Evolutionary conservation across 2,329 filamentous ascomycete genomes (phyloP), one percentile per base, ranked within the genome.

Genomic region (Helotiales sp.): DNA sequence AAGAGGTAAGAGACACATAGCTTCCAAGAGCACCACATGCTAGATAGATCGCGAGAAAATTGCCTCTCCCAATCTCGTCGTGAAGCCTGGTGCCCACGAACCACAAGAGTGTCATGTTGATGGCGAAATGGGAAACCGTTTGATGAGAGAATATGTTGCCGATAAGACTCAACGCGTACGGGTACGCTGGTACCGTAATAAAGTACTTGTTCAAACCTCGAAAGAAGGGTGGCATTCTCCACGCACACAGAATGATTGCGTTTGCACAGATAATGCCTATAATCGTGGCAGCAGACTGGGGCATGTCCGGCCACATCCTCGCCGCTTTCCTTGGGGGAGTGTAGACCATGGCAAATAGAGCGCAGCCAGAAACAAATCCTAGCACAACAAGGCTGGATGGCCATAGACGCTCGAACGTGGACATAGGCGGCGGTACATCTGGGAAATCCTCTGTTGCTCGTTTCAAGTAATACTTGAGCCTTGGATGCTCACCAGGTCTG

Each of bases 61-160:
- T 79, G 13, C 81, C 86, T 10, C 88, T 80, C 10, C 87, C 88
- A 25, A 91, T 75, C 64, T 91, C 86, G 60, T 90, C 85, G 72
- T 90, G 87, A 31, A 91, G 76, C 1, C 80, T 77, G 9, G 81
- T 81, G 24, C 89, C 90, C 17, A 91, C 77, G 67, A 90, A 76
- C 76, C 80, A 87, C 4, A 93, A 76, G 38, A 81, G 75, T 8
- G 80, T 65, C 81, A 90, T 85, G 73, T 93, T 93, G 40, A 78
- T 69, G 24, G 78, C 59, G 34, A 90, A 70, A 71, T 95, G 90
- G 47, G 72, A 67, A 17, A 85, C 63, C 2, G 72, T 74, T 54
- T 88, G 82, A 74, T 95, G 90, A 19, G 86, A 89, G 75, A 92
- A 90, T 50, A 83, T 75, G 63, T 84, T 83, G 31, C 84, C 83